phyloP scores from a whole-genome alignment of 805 yeast species.

The Candida berthetii region DNA sequence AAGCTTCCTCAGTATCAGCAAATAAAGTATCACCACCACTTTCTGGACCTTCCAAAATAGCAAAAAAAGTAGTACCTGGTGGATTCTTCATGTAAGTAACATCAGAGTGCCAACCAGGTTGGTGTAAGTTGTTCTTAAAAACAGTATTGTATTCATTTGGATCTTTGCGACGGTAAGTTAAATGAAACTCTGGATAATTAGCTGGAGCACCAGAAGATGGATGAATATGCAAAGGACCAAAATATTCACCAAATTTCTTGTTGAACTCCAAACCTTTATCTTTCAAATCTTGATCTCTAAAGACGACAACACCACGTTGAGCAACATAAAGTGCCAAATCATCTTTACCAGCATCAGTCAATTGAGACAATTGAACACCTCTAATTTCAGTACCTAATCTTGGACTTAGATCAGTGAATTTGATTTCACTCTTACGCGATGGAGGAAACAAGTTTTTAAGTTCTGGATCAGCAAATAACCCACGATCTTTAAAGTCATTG shows the following conservation, averaged over 20 bases:
- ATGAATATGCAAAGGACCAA: conserved; percentile 68
- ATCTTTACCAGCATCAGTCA: conserved; percentile 49
- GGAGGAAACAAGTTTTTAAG: conserved; percentile 44
- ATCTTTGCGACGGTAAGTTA: conserved; percentile 46
- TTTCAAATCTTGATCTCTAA: conserved; percentile 62
- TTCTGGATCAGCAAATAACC: conserved; percentile 55
- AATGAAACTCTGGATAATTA: conserved; percentile 52
- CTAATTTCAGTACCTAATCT: conserved; percentile 61
- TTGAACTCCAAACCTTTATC: conserved; percentile 42
- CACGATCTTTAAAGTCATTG: conserved; percentile 46
- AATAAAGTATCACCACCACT: conserved; percentile 79
- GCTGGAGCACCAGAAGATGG: conserved; percentile 70
- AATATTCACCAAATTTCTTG: conserved; percentile 51
- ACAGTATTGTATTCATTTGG: conserved; percentile 24
- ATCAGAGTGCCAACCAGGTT: conserved; percentile 60
- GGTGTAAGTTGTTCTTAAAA: conserved; percentile 16
- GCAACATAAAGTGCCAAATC: conserved; percentile 67
- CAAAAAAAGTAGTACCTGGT: conserved; percentile 64
- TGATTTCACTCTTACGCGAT: conserved; percentile 17
- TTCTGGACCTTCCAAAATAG: conserved; percentile 53
- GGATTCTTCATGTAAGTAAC: conserved; percentile 70
- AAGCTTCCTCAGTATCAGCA: conserved; percentile 67
- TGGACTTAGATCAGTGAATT: conserved; percentile 47
- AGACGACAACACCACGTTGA: conserved; percentile 62
- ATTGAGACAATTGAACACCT: conserved; percentile 52